Conservation (phyloP, 2,329 filamentous ascomycete species). For the Scedosporium apiospermum region DNA sequence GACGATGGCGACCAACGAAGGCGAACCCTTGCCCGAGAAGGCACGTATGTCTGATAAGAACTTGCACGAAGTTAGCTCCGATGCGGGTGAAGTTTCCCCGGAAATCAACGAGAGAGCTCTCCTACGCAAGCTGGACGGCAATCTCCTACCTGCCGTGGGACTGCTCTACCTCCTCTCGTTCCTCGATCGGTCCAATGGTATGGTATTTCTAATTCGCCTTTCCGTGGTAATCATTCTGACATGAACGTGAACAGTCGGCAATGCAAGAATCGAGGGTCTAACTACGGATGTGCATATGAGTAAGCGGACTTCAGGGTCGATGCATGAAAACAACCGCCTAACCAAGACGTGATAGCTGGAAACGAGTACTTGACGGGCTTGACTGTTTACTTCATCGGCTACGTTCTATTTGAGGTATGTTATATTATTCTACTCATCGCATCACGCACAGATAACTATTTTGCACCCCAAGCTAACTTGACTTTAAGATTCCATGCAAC, state of each 20-base stretch:
- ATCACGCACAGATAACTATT: neutral
- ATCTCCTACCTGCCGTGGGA: constrained; percentile 43
- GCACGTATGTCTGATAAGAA: neutral
- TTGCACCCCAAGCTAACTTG: neutral
- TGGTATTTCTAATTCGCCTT: constrained; percentile 20
- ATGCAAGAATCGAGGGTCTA: constrained; percentile 47
- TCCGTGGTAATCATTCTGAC: constrained; percentile 16
- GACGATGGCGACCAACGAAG: neutral
- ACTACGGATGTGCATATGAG: constrained; percentile 42
- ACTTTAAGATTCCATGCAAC: constrained; percentile 45
- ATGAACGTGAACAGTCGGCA: constrained; percentile 35
- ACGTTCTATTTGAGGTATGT: constrained; percentile 44
- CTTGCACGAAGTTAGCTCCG: neutral
- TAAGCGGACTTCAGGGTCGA: constrained; percentile 9
- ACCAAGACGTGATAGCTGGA: constrained; percentile 27
- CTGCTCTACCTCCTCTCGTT: constrained; percentile 48
- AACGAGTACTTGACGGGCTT: constrained; percentile 57
- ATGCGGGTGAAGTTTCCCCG: neutral
- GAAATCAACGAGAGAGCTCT: constrained; percentile 45
- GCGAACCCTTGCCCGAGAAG: neutral
- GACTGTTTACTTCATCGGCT: constrained; percentile 57
- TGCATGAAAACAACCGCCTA: neutral
- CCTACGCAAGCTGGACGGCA: constrained; percentile 44
- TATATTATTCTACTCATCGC: neutral
- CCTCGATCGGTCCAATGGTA: constrained; percentile 48